Evolutionary conservation across 139 green algal genomes (phyloP).

Genomic region (Coelastrella sp.): DNA sequence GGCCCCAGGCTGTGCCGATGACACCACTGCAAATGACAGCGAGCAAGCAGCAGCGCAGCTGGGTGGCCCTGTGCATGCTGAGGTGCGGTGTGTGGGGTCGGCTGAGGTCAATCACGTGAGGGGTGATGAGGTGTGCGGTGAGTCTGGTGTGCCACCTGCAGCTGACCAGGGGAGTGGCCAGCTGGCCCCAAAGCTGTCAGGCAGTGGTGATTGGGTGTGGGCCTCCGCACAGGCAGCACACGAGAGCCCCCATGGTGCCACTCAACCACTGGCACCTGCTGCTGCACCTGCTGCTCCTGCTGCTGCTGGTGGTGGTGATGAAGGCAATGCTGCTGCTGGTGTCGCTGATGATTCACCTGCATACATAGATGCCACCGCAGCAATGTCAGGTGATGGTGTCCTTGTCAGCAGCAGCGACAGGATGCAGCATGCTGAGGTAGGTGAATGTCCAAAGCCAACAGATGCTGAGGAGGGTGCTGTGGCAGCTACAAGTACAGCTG

Average conservation of each 20-base stretch:
- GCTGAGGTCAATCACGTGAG: no score
- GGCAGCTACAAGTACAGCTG: not conserved
- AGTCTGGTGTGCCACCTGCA: not conserved
- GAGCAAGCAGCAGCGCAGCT: not conserved
- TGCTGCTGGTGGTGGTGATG: not conserved
- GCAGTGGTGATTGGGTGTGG: conserved; percentile 6
- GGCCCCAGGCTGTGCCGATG: no score
- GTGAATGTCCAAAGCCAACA: not conserved
- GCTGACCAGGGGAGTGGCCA: not conserved
- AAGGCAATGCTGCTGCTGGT: not conserved
- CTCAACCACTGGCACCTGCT: not conserved
- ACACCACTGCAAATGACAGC: no score
- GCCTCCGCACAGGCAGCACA: not conserved
- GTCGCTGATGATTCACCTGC: not conserved
- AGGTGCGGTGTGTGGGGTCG: no score
- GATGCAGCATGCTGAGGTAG: not conserved
- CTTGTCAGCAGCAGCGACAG: not conserved
- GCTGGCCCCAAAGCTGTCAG: not conserved
- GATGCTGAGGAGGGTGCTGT: not conserved
- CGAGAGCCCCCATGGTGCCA: not conserved
- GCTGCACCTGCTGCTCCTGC: not conserved
- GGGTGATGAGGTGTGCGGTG: not conserved
- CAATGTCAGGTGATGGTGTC: not conserved
- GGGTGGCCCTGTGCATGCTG: no score
- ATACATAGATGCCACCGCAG: not conserved